Evolutionary conservation across 2,329 filamentous ascomycete species (phyloP).

Genomic region (Fusarium napiforme): DNA sequence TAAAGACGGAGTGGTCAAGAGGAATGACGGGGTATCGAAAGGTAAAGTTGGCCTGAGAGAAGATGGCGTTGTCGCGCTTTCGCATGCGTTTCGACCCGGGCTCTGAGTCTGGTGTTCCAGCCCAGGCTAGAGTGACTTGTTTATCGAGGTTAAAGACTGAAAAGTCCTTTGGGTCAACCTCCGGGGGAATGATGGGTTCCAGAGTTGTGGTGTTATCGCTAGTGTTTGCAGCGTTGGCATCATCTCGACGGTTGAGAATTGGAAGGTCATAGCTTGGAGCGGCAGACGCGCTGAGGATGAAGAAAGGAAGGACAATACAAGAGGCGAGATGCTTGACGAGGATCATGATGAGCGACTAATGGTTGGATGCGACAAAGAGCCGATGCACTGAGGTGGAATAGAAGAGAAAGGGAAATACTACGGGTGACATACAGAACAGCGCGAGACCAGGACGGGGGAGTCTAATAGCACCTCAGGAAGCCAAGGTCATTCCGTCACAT

Average conservation of each 20-base stretch:
- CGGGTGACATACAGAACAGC: neutral
- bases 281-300: neutral
- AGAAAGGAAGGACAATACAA: neutral
- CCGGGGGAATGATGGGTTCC: slow-evolving; percentile 23
- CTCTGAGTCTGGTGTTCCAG: neutral
- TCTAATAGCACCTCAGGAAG: neutral
- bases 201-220: neutral
- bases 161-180: slow-evolving; percentile 4
- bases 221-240: neutral
- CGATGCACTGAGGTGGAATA: fast-evolving
- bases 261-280: neutral
- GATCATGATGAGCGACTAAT: neutral
- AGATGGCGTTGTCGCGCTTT: slow-evolving; percentile 14
- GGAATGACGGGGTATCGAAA: slow-evolving; percentile 17
- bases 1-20: slow-evolving; percentile 16
- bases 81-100: neutral
- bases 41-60: slow-evolving; percentile 25
- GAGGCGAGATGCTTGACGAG: neutral
- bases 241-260: neutral
- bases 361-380: neutral
- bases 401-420: neutral
- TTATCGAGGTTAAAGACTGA: slow-evolving; percentile 1
- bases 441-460: neutral
- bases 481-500: neutral
- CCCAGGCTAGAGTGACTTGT: slow-evolving; percentile 14